A percentile compares a stretch with the other conserved stretches of the same genome.
Conservation (phyloP, 768 basidiomycete species). For the Lentinula sp. region DNA sequence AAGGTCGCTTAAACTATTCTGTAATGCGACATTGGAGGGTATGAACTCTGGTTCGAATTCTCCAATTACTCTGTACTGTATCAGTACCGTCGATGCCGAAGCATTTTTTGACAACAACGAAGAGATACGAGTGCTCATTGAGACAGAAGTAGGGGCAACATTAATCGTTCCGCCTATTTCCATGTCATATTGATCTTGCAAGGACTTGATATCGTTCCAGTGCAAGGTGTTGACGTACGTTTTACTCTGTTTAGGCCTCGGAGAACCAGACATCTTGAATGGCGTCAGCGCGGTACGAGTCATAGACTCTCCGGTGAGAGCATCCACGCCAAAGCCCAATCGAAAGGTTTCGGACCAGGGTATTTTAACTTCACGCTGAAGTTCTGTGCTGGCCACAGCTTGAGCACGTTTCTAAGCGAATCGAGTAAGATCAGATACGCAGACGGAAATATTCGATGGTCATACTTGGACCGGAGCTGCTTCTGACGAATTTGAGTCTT, state of each 20-base stretch:
- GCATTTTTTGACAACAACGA: constrained; percentile 8
- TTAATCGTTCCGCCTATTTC: constrained; percentile 14
- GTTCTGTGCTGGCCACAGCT: not conserved
- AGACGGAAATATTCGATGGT: not conserved
- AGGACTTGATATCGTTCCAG: constrained; percentile 10
- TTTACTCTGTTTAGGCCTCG: constrained; percentile 6
- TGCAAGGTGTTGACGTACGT: constrained; percentile 10
- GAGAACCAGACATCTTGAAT: constrained; percentile 3
- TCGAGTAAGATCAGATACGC: too few relatives aligned
- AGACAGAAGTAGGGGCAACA: constrained; percentile 5
- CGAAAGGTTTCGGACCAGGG: constrained; percentile 14
- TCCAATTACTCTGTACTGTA: constrained; percentile 11
- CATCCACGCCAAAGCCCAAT: constrained; percentile 12
- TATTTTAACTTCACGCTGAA: constrained; percentile 10
- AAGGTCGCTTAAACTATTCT: constrained; percentile 10
- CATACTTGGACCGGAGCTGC: not conserved
- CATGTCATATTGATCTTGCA: constrained; percentile 13
- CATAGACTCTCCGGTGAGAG: constrained; percentile 14
- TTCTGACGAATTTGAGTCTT: not conserved
- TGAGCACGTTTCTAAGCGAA: not conserved
- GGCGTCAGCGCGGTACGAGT: constrained; percentile 9
- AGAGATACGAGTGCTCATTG: constrained; percentile 10
- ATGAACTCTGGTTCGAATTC: constrained; percentile 10
- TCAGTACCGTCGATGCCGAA: constrained; percentile 10
- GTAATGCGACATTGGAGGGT: constrained; percentile 6